A percentile compares a stretch with the other conserved stretches of the same genome.
phyloP scores from a whole-genome alignment of 352 stramenopile species.

The Globisporangium rhizosaccharum region DNA sequence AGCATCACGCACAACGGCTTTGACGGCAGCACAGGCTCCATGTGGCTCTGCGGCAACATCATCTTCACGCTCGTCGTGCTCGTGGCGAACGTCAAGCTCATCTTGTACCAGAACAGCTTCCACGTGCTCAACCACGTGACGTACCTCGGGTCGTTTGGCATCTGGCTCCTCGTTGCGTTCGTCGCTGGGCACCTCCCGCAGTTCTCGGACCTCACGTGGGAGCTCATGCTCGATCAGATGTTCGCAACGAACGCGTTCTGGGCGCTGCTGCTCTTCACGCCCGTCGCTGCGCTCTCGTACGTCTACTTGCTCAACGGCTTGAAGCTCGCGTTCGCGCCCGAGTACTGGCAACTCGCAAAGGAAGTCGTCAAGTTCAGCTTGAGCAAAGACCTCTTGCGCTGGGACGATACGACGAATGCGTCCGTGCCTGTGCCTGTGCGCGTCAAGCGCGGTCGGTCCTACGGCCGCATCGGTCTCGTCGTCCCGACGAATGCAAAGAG shows the following conservation, averaged over 20 bases:
- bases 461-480: slow-evolving; percentile 25
- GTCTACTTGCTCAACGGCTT: slow-evolving; percentile 46
- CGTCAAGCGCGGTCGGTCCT: slow-evolving; percentile 8
- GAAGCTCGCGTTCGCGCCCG: slow-evolving; percentile 55
- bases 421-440: slow-evolving; percentile 40
- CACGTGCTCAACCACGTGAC: slow-evolving; percentile 59
- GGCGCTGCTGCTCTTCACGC: slow-evolving; percentile 49
- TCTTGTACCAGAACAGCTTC: slow-evolving; percentile 79
- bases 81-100: slow-evolving; percentile 71
- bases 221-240: slow-evolving; percentile 61
- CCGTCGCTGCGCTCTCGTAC: slow-evolving; percentile 43
- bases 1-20: slow-evolving; percentile 34
- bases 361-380: slow-evolving; percentile 69
- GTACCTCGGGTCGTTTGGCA: slow-evolving; percentile 49
- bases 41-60: slow-evolving; percentile 80
- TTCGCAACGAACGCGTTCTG: slow-evolving; percentile 53
- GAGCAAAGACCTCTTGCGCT: slow-evolving; percentile 44
- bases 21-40: slow-evolving; percentile 32
- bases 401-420: slow-evolving; percentile 58
- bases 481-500: slow-evolving; percentile 28
- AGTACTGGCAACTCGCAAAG: slow-evolving; percentile 79
- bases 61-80: slow-evolving; percentile 79
- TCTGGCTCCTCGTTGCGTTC: slow-evolving; percentile 59
- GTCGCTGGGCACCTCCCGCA: slow-evolving; percentile 43
- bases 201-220: slow-evolving; percentile 70